Base-by-base conservation (phyloP, 2,329 filamentous ascomycete species). In the Fusarium coffeatum region DNA sequence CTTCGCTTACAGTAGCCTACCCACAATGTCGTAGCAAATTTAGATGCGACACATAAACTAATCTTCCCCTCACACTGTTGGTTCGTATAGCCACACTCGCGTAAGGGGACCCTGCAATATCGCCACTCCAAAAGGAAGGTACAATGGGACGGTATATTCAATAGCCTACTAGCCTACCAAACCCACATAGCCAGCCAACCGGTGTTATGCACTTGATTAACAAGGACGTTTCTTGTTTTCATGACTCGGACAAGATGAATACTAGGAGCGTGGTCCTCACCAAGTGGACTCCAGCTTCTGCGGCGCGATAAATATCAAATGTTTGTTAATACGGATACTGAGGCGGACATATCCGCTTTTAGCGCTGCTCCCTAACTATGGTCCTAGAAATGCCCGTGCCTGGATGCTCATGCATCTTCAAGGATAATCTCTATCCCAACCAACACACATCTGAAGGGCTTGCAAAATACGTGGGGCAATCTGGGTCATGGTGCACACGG, bases 141-240 rank as follows among this genome's bases (percentile, higher is more conserved):
- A n/a, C 6, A 37, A 5, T n/a, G 6, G 34, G 34, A n/a, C 18
- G 12, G 10, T 11, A 37, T n/a, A 37, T 37, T n/a, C n/a, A n/a
- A n/a, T 30, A 6, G 34, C 16, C 32, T 37, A 32, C 30, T 32
- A 32, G 7, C 30, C 30, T 32, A 16, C 8, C 30, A 15, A 32
- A 7, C 30, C 30, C 16, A 16, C 8, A 8, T 32, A n/a, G 18
- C 10, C 1, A 37, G 5, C 34, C 16, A 10, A 34, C 32, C 5
- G 32, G 6, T 34, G 16, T 34, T 34, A 5, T n/a, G n/a, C n/a
- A n/a, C n/a, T n/a, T n/a, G n/a, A n/a, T n/a, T 37, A 11, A n/a
- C 18, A 37, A n/a, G 6, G 6, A 37, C 10, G 3, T n/a, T n/a
- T 2, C 10, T 2, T n/a, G n/a, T 12, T 16, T 4, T n/a, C 18